Base-by-base conservation (phyloP, 139 green algal species). In the Chlorella ohadii region DNA sequence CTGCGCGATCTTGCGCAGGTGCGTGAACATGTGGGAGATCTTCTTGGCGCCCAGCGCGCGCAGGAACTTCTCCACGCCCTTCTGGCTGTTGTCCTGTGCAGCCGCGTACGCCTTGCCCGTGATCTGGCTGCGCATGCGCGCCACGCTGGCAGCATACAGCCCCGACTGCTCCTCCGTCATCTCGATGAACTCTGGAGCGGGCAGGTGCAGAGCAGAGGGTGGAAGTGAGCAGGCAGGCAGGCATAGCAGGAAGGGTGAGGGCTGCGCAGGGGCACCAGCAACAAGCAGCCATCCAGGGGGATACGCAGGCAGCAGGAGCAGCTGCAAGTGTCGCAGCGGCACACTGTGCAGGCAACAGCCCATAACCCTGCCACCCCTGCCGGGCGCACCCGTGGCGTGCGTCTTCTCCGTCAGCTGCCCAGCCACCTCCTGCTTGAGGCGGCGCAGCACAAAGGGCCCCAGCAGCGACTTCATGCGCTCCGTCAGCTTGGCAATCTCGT, bases 1-100 rank as follows among this genome's bases (percentile, higher is more conserved):
- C 90, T 98, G 95, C 57, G 96, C 95, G 25, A 98, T 92, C 89
- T 99, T 99, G 61, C 96, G 90, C 80, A 99, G 91, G 88, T 98
- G 92, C 3, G 93, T 94, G 87, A 99, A 99, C 72, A 98, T 93
- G 90, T 97, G 95, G 86, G 89, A 92, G 51, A 98, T 89, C 51
- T 94, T 92, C 81, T 90, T 84, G 71, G 81, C 86, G 71, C 94
- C 92, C 81, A 92, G 68, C 44, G 85, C 75, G 82, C 78, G 84
- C 72, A 88, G 76, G 63, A 83, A 83, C 39, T 65, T 63, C 23
- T 34, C 72, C 72, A 85, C 80, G 12, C 68, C 80, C 74, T 87
- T 83, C 41, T 90, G 55, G 57, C 74, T 78, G 33, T 61, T 51
- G 33, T 86, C 87, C 9, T 41, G 57, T 7, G 85, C 65, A 31